Evolutionary conservation across 345 rosid species (phyloP), one percentile per base, ranked within the genome.

Genomic region (Clausena lansium): DNA sequence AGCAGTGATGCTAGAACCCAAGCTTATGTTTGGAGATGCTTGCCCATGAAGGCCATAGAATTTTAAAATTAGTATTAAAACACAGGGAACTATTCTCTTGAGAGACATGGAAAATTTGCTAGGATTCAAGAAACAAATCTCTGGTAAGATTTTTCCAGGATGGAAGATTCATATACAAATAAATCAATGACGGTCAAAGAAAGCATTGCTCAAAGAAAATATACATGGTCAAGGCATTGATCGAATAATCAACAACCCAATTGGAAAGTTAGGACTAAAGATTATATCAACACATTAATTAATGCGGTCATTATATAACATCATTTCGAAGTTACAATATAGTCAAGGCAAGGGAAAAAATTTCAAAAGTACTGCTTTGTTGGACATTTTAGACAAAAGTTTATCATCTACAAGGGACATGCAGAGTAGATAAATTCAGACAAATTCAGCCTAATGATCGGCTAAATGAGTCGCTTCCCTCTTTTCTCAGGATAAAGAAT

Each of bases 1-100:
- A 4, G 80, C 79, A 9, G 71, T 79, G 68, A 79, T 75, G 19
- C 60, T 45, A 6, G 71, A 9, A 33, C 80, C 82, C 24, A 71
- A 45, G 59, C 60, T 71, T 66, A 82, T 78, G 39, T 28, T 82
- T 38, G 58, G 38, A 41, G 35, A 61, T 57, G 41, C 73, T 67
- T 73, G 74, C 55, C 79, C 78, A 19, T 66, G 47, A 27, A 68
- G 13, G 47, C 67, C n/a, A 33, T 30, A 70, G 35, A 81, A 52
- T 38, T 66, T 22, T 7, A 78, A 50, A 15, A 67, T 13, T 33
- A 69, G 47, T 5, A 71, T 30, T 17, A 81, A 33, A 78, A 73
- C 28, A 55, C 52, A 68, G 15, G 33, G 32, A 70, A 54, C 14
- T 36, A 55, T 24, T 64, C 9, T 74, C 15, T 30, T 71, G 17